phyloP scores from a whole-genome alignment of 495 filamentous ascomycete species.

The Cercophora sp. region DNA sequence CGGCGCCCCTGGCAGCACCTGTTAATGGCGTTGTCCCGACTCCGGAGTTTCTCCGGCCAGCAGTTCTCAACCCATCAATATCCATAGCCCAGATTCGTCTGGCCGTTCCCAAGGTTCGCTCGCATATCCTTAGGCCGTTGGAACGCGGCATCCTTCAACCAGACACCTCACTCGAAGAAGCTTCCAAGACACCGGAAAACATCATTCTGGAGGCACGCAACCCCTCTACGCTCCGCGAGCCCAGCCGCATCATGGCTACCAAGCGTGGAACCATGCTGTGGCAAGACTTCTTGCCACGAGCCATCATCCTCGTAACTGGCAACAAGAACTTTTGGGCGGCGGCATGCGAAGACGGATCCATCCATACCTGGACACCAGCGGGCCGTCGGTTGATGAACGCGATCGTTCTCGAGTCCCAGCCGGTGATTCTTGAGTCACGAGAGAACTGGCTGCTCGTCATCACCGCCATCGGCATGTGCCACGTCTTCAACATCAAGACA shows the following conservation, averaged over 20 bases:
- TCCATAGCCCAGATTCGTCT: constrained; percentile 80
- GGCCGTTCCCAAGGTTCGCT: constrained; percentile 83
- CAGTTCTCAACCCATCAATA: constrained; percentile 75
- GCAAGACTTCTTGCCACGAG: constrained; percentile 86
- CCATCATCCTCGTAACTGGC: constrained; percentile 80
- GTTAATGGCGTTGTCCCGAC: constrained; percentile 62
- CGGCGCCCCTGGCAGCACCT: constrained; percentile 52
- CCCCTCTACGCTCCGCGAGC: constrained; percentile 64
- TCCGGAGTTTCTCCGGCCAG: constrained; percentile 83
- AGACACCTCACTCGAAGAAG: constrained; percentile 50
- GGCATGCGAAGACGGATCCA: constrained; percentile 87
- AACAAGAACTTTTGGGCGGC: constrained; percentile 88
- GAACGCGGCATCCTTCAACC: constrained; percentile 47
- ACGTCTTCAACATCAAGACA: constrained; percentile 91
- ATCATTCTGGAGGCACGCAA: constrained; percentile 48
- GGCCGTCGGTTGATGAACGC: constrained; percentile 80
- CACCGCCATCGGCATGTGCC: constrained; percentile 79
- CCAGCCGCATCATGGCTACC: constrained; percentile 73
- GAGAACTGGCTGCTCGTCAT: constrained; percentile 88
- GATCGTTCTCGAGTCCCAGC: constrained; percentile 83
- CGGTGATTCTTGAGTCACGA: constrained; percentile 85
- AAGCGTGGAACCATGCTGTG: constrained; percentile 82
- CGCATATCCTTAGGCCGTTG: constrained; percentile 66
- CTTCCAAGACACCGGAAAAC: constrained; percentile 57
- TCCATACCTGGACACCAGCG: constrained; percentile 94